Evolutionary conservation across 768 basidiomycete genomes (phyloP).

Genomic region (Floccularia luteovirens): DNA sequence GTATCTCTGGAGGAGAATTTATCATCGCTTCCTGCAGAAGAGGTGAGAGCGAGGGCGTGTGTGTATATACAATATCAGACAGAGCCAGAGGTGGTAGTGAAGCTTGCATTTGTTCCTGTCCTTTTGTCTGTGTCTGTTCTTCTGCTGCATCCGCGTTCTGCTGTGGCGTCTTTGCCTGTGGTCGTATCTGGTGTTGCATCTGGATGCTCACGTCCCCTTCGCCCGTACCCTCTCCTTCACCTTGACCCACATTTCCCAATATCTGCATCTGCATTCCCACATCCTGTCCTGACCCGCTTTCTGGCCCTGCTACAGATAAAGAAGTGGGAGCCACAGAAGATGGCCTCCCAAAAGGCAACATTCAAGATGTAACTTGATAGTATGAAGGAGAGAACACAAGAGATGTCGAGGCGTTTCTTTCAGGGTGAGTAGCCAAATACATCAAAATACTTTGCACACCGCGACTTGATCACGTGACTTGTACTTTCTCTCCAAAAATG

Average conservation of each 20-base stretch:
- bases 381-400: no score
- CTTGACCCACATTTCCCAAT: no score
- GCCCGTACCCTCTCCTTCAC: no score
- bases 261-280: no score
- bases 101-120: slow-evolving; percentile 8
- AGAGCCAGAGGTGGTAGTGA: slow-evolving; percentile 32
- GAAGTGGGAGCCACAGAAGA: slow-evolving; percentile 5
- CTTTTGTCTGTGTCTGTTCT: no score
- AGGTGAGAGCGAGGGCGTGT: slow-evolving; percentile 41
- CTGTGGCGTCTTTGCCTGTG: no score
- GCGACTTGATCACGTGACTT: slow-evolving; percentile 15
- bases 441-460: slow-evolving; percentile 10
- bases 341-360: slow-evolving; percentile 5
- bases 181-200: no score
- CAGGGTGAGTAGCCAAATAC: slow-evolving; percentile 16
- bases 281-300: no score
- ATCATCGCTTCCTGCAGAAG: slow-evolving; percentile 13
- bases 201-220: no score
- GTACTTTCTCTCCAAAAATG: slow-evolving; percentile 4
- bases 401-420: slow-evolving; percentile 7
- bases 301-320: no score
- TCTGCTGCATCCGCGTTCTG: no score
- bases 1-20: slow-evolving; percentile 6
- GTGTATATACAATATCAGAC: slow-evolving; percentile 47
- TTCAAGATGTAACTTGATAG: no score